Evolutionary conservation across 164 flowering plant species (phyloP).

Genomic region (Kalanchoe fedtschenkoi): DNA sequence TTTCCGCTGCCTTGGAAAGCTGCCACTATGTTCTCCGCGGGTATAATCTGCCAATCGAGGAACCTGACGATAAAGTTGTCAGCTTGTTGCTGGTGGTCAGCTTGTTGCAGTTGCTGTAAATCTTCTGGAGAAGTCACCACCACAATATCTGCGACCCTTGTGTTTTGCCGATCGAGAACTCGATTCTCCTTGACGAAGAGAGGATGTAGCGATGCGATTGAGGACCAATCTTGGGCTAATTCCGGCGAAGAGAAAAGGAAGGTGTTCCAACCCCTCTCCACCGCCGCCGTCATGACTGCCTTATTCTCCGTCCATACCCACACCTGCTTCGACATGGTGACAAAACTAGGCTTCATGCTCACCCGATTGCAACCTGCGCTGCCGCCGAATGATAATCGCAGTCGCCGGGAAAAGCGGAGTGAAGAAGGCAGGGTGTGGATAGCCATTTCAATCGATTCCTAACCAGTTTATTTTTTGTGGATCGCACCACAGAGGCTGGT

Average conservation of each 20-base stretch:
- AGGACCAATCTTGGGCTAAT: slow-evolving; percentile 68
- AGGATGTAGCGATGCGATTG: slow-evolving; percentile 56
- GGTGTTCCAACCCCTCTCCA: slow-evolving; percentile 88
- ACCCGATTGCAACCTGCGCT: neutral
- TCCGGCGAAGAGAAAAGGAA: slow-evolving; percentile 45
- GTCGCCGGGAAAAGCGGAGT: neutral
- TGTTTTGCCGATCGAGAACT: slow-evolving; percentile 34
- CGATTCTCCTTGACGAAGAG: slow-evolving; percentile 50
- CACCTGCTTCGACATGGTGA: slow-evolving; percentile 38
- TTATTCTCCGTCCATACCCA: slow-evolving; percentile 90
- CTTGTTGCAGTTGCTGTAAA: slow-evolving; percentile 41
- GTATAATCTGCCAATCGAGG: slow-evolving; percentile 89
- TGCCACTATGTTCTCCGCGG: slow-evolving; percentile 91
- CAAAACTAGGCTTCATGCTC: neutral
- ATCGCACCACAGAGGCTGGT: no score
- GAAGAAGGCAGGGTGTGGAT: neutral
- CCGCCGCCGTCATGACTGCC: slow-evolving; percentile 79
- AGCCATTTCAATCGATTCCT: neutral
- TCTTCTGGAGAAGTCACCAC: slow-evolving; percentile 56
- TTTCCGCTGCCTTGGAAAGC: slow-evolving; percentile 66
- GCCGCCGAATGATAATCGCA: neutral
- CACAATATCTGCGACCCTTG: slow-evolving; percentile 42
- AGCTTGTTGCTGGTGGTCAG: slow-evolving; percentile 26
- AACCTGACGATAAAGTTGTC: slow-evolving; percentile 50
- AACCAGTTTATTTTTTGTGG: no score